These are phyloP conservation scores for Volvox africanus DNA, from an alignment of 139 green algal species.

Conservation along the genomic window DNA sequence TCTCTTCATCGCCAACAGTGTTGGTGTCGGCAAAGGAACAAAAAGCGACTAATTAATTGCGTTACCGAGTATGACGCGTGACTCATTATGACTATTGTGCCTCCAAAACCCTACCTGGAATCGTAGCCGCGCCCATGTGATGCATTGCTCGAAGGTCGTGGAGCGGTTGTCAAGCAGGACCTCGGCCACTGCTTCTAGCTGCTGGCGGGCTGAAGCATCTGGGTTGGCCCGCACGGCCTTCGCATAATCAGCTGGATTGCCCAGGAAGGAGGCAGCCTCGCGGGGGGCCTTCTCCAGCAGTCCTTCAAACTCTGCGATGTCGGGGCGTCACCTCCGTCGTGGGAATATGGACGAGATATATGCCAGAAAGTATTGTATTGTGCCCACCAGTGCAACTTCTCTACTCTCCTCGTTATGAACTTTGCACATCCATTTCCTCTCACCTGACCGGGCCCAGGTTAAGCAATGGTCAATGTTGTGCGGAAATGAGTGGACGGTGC, in stretches of 20 bases:
- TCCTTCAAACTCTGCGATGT: constrained; percentile 93
- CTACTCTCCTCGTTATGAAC: no score
- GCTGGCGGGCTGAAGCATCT: constrained; percentile 85
- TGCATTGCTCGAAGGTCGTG: constrained; percentile 88
- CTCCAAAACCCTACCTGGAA: constrained; percentile 71
- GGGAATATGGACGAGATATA: no score
- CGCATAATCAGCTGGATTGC: constrained; percentile 85
- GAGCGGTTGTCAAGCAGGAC: constrained; percentile 71
- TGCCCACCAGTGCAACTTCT: no score
- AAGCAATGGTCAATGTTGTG: constrained; percentile 99
- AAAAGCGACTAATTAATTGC: no score
- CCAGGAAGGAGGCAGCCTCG: constrained; percentile 94
- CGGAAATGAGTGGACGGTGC: constrained; percentile 98
- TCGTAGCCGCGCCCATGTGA: constrained; percentile 85
- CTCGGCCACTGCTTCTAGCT: constrained; percentile 91
- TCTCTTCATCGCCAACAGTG: no score
- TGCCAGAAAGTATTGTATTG: no score
- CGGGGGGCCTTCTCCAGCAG: constrained; percentile 90
- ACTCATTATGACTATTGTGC: no score
- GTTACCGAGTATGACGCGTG: no score
- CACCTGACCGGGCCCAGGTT: constrained; percentile 84
- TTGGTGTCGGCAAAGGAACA: no score
- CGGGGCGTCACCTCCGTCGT: no score
- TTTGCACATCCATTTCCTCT: not conserved
- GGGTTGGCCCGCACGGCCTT: constrained; percentile 54